Evolutionary conservation across 169 alveolate species (phyloP), one percentile per base, ranked within the genome.

Genomic region (Cryptosporidium sp.): DNA sequence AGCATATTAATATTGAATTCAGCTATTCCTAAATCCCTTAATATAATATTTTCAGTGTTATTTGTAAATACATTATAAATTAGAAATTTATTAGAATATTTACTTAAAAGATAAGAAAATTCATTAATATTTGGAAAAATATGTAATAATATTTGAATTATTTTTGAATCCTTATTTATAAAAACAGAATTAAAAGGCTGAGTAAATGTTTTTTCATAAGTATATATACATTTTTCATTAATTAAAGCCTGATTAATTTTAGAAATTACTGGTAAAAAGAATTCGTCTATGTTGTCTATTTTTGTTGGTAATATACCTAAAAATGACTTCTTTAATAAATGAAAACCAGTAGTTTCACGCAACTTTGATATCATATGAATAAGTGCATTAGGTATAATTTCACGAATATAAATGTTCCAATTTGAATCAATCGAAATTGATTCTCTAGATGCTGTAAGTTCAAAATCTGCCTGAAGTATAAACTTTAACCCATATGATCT

Each of bases 401-500:
- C 75, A 41, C 89, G 74, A 10, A 80, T 12, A 41, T 45, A 48
- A 59, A 21, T 26, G 62, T 80, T 80, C 89, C 89, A 80, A 10
- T 58, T 29, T 26, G 73, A 62, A 67, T 80, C 68, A 23, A 26
- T 12, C 7, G 89, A 59, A 5, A 80, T 80, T n/a, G 80, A 59
- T 16, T 92, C 94, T 1, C 94, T 86, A 12, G 93, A 85, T 8
- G 94, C 85, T 0, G 94, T 86, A 62, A 92, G 39, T 0, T 37
- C 85, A 43, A 92, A 92, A 39, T 91, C 92, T 0, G 91, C 94
- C 16, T 92, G 93, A 61, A 92, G 21, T 10, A 85, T 70, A 48
- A 92, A 91, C n/a, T 85, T 87, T 10, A 92, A 61, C 18, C 93
- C 93, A 65, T 61, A 92, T 67, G 86, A 69, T 31, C 93, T 84